Percentiles rank a stretch among this genome's conserved stretches.
These are phyloP conservation scores for Aspergillus niger DNA, from an alignment of 2,329 filamentous ascomycete species.

Conservation along the genomic window DNA sequence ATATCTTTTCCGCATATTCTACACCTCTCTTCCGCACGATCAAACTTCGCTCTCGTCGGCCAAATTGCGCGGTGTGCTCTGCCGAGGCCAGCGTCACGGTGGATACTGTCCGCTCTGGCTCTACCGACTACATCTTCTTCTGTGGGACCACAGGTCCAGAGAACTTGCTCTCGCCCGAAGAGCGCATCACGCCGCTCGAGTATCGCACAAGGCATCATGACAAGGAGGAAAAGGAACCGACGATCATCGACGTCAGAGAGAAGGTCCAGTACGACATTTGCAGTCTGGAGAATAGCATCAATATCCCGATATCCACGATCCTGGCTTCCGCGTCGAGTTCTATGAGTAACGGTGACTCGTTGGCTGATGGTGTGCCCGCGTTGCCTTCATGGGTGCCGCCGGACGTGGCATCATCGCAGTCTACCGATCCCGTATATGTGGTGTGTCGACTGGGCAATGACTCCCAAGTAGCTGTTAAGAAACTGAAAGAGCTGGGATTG, in stretches of 20 bases:
- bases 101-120: conserved; percentile 63
- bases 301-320: conserved; percentile 49
- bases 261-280: conserved; percentile 82
- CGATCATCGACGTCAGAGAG: conserved; percentile 82
- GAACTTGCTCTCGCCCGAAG: conserved; percentile 59
- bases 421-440: conserved; percentile 43
- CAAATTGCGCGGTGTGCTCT: conserved; percentile 77
- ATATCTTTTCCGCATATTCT: conserved; percentile 49
- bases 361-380: background rate
- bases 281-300: conserved; percentile 73
- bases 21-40: conserved; percentile 68
- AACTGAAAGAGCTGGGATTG: conserved; percentile 42
- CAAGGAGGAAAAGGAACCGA: conserved; percentile 41
- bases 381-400: conserved; percentile 33
- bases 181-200: conserved; percentile 67
- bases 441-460: conserved; percentile 54
- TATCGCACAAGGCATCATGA: conserved; percentile 49
- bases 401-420: conserved; percentile 24
- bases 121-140: conserved; percentile 81
- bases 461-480: conserved; percentile 49
- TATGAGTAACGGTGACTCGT: background rate
- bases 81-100: conserved; percentile 62
- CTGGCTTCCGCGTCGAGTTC: conserved; percentile 25
- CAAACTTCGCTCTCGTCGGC: conserved; percentile 68
- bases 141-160: conserved; percentile 67